Base-by-base conservation (phyloP, 768 basidiomycete species). In the Phaffia australis region DNA sequence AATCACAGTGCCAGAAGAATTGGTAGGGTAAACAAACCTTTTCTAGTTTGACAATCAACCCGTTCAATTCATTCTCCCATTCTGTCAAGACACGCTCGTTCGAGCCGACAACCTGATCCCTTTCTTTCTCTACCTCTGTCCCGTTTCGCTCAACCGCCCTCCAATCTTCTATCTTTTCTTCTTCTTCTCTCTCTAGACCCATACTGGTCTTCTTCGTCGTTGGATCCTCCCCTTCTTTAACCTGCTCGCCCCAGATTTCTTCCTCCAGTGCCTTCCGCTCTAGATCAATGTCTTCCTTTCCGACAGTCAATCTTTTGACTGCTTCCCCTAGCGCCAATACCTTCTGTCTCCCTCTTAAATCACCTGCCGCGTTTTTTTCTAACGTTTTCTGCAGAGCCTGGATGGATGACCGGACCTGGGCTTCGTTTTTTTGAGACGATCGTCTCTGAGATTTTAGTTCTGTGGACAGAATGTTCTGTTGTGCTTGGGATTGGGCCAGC, bases 241-340 rank as follows among this genome's bases (percentile, higher is more conserved):
- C 27, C 19, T 25, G 19, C 56, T 57, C 56, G 19, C 56, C 54
- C 29, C 25, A 64, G 32, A 67, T 27, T 60, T 67, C 55, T 6
- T 19, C 29, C 30, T 62, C 66, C 0, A 67, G 18, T 15, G 15
- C 3, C 50, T 63, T 50, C 14, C 63, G 25, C 52, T 63, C 46
- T 21, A 50, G 6, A 21, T 48, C 60, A 19, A 67, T 61, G 29
- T 67, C 66, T 35, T 67, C 66, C 48, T 63, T 67, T 1, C 66
- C 60, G 8, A 54, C 60, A 11, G 47, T 56, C 54, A 67, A 50
- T 19, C 88, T 84, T 72, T 88, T 90, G 16, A 87, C 85, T 2
- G 89, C 87, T 73, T 94, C 90, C 74, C 93, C 90, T 49, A 94
- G 78, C 0, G 92, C 88, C 15, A 91, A 81, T 14, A 87, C 83